phyloP scores from a whole-genome alignment of 2,329 filamentous ascomycete genomes.

The Neofusicoccum ribis region DNA sequence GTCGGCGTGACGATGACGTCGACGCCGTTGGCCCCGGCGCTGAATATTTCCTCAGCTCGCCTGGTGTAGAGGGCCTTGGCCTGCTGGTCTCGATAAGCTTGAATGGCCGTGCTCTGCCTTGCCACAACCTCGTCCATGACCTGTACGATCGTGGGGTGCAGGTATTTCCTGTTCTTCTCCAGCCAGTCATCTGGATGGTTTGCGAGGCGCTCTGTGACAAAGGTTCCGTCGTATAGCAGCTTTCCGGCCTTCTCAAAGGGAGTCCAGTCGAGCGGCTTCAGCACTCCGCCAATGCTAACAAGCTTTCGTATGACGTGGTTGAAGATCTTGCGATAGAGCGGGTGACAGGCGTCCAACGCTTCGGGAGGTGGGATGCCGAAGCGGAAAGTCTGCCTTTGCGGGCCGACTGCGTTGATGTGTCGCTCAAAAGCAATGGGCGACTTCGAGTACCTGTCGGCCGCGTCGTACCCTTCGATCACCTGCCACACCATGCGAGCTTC shows the following conservation, averaged over 20 bases:
- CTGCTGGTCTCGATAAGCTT: conserved; percentile 36
- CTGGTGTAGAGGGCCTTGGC: conserved; percentile 33
- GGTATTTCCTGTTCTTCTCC: conserved; percentile 33
- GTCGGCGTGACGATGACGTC: conserved; percentile 55
- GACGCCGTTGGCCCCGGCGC: conserved; percentile 29
- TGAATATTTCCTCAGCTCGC: conserved; percentile 33
- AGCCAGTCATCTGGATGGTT: conserved; percentile 34
- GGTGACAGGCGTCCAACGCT: conserved; percentile 46
- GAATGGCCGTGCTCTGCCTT: conserved; percentile 32
- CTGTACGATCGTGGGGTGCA: conserved; percentile 53
- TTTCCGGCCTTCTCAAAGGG: conserved; percentile 54
- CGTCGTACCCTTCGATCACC: conserved; percentile 48
- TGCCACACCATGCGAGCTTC: conserved; percentile 55
- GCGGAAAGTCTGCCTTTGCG: conserved; percentile 43
- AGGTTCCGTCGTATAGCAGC: conserved; percentile 58
- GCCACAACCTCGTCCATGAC: conserved; percentile 38
- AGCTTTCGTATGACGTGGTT: conserved; percentile 31
- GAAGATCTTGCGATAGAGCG: conserved; percentile 39
- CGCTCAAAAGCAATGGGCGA: conserved; percentile 34
- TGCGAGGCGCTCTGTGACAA: conserved; percentile 58
- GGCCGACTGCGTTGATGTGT: conserved; percentile 35
- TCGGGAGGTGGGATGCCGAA: conserved; percentile 51
- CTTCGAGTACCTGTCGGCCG: conserved; percentile 55
- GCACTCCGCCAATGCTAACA: conserved; percentile 30
- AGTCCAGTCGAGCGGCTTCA: conserved; percentile 35